Percentiles rank a stretch among this genome's conserved stretches.
Conservation (phyloP, 2,329 filamentous ascomycete species). For the Exophiala sideris region DNA sequence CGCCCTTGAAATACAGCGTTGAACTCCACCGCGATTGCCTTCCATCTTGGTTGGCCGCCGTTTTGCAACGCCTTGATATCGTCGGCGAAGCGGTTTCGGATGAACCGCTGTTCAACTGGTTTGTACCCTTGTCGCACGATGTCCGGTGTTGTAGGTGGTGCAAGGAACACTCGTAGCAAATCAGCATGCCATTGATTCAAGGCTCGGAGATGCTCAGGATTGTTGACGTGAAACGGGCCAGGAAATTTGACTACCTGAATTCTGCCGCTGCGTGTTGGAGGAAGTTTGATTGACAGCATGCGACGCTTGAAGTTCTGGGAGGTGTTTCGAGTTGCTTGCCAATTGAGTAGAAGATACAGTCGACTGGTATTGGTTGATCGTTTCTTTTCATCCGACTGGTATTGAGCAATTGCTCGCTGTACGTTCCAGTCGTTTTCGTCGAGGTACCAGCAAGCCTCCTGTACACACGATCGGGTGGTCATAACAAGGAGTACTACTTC, state of each 20-base stretch:
- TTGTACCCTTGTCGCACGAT: neutral
- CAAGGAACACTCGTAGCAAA: neutral
- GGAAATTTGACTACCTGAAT: neutral
- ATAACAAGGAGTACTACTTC: conserved; percentile 2
- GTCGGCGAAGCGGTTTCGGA: conserved; percentile 1
- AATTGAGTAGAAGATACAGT: neutral
- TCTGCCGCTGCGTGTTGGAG: neutral
- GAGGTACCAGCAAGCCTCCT: conserved; percentile 14
- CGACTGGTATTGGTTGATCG: neutral
- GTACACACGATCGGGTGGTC: neutral
- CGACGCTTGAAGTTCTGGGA: neutral
- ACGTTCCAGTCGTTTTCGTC: conserved; percentile 9
- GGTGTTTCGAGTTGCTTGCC: neutral
- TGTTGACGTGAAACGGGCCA: neutral
- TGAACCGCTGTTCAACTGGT: neutral
- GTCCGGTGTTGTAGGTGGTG: neutral
- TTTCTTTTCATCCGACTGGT: conserved; percentile 1
- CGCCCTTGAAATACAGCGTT: conserved; percentile 4
- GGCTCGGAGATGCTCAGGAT: conserved; percentile 3
- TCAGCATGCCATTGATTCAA: conserved; percentile 12
- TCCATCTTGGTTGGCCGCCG: neutral
- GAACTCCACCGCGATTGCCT: neutral
- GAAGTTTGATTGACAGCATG: neutral
- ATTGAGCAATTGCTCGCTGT: conserved; percentile 2
- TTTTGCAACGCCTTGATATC: neutral